A percentile compares a stretch with the other conserved stretches of the same genome.
phyloP scores from a whole-genome alignment of 441 rosid species.

The Aquilaria agallochum region DNA sequence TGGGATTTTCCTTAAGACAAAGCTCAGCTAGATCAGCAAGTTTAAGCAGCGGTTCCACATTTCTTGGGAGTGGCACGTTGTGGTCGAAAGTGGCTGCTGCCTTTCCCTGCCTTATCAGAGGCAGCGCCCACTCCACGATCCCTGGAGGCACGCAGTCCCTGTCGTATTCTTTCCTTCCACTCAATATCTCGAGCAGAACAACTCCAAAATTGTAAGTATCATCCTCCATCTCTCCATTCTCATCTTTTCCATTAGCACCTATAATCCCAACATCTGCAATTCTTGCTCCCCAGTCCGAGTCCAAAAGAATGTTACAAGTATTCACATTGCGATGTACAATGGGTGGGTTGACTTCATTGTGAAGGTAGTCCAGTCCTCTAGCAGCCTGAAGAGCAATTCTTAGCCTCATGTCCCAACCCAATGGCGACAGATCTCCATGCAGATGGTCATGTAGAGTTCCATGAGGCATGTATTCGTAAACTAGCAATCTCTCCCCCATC shows the following conservation, averaged over 20 bases:
- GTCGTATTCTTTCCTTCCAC: slow-evolving; percentile 37
- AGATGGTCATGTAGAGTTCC: slow-evolving; percentile 66
- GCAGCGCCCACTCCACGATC: slow-evolving; percentile 46
- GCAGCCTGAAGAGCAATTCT: slow-evolving; percentile 60
- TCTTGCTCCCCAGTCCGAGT: slow-evolving; percentile 57
- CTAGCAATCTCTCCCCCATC: slow-evolving; percentile 47
- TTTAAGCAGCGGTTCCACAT: slow-evolving; percentile 60
- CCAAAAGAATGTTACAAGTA: slow-evolving; percentile 68
- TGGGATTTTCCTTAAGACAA: slow-evolving; percentile 42
- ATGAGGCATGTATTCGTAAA: slow-evolving; percentile 65
- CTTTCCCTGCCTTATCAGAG: slow-evolving; percentile 46
- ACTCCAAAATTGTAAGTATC: slow-evolving; percentile 45
- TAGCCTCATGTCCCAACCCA: slow-evolving; percentile 52
- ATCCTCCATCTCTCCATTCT: slow-evolving; percentile 24
- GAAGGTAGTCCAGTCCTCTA: slow-evolving; percentile 74
- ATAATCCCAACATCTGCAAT: slow-evolving; percentile 77
- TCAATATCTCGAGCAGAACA: slow-evolving; percentile 39
- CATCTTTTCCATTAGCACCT: slow-evolving; percentile 28
- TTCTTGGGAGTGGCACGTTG: slow-evolving; percentile 43
- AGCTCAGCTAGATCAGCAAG: slow-evolving; percentile 54
- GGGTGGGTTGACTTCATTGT: slow-evolving; percentile 62
- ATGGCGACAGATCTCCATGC: slow-evolving; percentile 40
- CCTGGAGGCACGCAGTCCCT: slow-evolving; percentile 31
- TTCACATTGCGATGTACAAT: slow-evolving; percentile 70
- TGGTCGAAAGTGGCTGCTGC: slow-evolving; percentile 56